Evolutionary conservation across 805 yeast species (phyloP), one percentile per base, ranked within the genome.

Genomic region (Cyberlindnera xylosilytica): DNA sequence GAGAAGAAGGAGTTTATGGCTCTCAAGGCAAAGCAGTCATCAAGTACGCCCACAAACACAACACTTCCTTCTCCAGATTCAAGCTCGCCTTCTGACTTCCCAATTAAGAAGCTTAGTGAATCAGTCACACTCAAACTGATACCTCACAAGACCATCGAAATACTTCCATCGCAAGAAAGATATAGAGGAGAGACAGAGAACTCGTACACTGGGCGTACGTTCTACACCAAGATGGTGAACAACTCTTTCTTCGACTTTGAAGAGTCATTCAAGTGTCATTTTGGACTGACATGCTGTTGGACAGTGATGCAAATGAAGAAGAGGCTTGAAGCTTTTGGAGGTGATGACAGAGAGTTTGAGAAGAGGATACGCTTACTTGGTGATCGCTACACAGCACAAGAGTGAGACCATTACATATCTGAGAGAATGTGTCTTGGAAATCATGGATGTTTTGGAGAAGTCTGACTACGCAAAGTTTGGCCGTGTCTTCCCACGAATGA

Each of bases 1-100:
- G 53, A 57, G 22, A 51, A 46, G 42, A 34, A 41, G 22, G 48
- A 39, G 15, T 54, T 57, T 15, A n/a, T 32, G 1, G 20, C 20
- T 2, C 36, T 37, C 23, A 56, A 51, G 34, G 37, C 36, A 12
- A 41, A 41, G 24, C 45, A 47, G 20, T 16, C 36, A 34, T 17
- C 34, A 12, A n/a, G n/a, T n/a, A 18, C 12, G 10, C 12, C 34
- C 7, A 6, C 35, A 26, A 26, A 8, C 6, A 12, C 29, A 2
- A 20, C 20, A 4, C 29, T 34, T 4, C 40, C 41, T 1, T 35
- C 51, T 10, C 35, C 46, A 10, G 24, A 36, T 4, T 44, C 49
- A 8, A 28, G 13, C 17, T 36, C 47, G 3, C 47, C 42, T 7
- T 11, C 17, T 9, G 38, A 32, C 12, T 9, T 9, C 11, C 7